Evolutionary conservation across 2,329 filamentous ascomycete genomes (phyloP), one percentile per base, ranked within the genome.

Genomic region (Phaeophleospora eucalypticola): DNA sequence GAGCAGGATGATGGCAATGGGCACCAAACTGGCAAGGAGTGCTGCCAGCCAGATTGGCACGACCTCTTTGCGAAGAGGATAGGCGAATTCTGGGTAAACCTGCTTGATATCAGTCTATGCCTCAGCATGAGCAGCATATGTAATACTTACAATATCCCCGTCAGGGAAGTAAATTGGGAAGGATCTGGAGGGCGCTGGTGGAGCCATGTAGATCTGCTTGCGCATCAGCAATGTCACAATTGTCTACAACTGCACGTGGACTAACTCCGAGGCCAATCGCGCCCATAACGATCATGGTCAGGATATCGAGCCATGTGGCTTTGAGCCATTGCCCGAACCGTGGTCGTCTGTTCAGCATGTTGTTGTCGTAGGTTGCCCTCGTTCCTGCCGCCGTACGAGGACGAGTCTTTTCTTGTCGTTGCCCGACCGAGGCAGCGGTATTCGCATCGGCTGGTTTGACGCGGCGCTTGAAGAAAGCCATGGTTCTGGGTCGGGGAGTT

Each of bases 21-120:
- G 84, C 18, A 88, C 69, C 2, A 87, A 62, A 21, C 77, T 70
- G 12, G 79, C 82, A 15, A 88, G 71, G 15, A 89, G 66, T 1
- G 84, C 84, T 8, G 84, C 83, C 1, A 79, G 72, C 80, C 80
- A 87, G 60, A 86, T 87, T 18, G 85, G 84, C 4, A 88, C 66
- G 59, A 87, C 84, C 58, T 87, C 82, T 36, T 83, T 78, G 50
- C 84, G 80, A 18, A 86, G 66, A 1, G 84, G 83, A 61, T 86
- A 87, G 20, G 82, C 83, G 55, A 87, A 86, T 49, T 87, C 63
- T 0, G 85, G 84, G 54, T 82, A 79, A 7, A 17, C n/a, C 10
- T 27, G n/a, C n/a, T n/a, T n/a, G n/a, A n/a, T n/a, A n/a, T n/a
- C n/a, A n/a, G n/a, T n/a, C n/a, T n/a, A n/a, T n/a, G n/a, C n/a